phyloP scores from a whole-genome alignment of 768 basidiomycete genomes.

The Tricholoma matsutake region DNA sequence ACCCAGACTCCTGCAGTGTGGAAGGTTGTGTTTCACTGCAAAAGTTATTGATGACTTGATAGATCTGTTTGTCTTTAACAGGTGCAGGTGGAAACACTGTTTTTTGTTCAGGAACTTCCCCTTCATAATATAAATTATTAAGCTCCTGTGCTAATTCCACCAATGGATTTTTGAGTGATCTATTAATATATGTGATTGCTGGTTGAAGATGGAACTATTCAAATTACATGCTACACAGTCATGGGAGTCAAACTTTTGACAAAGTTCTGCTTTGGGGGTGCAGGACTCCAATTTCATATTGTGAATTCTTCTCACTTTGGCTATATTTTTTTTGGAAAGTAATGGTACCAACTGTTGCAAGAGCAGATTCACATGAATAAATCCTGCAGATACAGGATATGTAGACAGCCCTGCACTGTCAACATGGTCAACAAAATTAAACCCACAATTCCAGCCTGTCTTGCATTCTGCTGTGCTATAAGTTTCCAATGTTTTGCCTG shows the following conservation, averaged over 20 bases:
- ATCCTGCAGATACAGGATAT: neutral
- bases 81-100: too few relatives aligned
- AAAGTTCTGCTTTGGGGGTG: neutral
- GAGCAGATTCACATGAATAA: neutral
- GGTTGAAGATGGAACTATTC: too few relatives aligned
- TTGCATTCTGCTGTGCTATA: neutral
- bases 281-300: neutral
- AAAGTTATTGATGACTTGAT: too few relatives aligned
- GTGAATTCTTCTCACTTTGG: neutral
- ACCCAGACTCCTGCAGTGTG: too few relatives aligned
- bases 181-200: too few relatives aligned
- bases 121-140: too few relatives aligned
- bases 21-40: too few relatives aligned
- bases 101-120: too few relatives aligned
- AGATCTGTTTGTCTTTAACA: too few relatives aligned
- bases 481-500: neutral
- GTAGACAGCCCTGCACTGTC: neutral
- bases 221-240: neutral
- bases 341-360: neutral
- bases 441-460: neutral
- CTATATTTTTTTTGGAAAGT: neutral
- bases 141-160: too few relatives aligned
- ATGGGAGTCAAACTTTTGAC: neutral
- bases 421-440: neutral
- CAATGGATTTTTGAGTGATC: too few relatives aligned